Base-by-base conservation (phyloP, 306 rosid species). In the Quercus variabilis region DNA sequence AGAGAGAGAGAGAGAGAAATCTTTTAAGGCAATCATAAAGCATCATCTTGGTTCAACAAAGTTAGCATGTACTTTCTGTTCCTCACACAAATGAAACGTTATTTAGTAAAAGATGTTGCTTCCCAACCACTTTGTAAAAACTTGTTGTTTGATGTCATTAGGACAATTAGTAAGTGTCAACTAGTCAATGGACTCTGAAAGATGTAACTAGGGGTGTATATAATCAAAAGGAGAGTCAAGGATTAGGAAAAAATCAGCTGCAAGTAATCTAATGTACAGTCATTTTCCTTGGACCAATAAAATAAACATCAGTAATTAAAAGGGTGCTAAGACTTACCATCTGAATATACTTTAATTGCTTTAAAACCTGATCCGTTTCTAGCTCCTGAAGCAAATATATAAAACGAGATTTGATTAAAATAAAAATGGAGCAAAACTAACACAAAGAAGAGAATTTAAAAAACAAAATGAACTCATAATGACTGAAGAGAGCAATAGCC, bases 261-360 rank as follows among this genome's bases (percentile, higher is more conserved):
- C 72, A 67, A 64, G 70, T 64, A 30, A 30, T 26, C 4, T 15
- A 64, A 30, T 15, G 11, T 64, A 31, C 70, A n/a, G 31, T 15
- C 41, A 54, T 67, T 73, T 73, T 72, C 49, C 57, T 69, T 49
- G 57, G 33, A 51, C 18, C 35, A 71, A 71, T 20, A 51, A 41
- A 74, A 76, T 31, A 13, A 58, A 76, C 70, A 56, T 68, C 52
- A 78, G 43, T 12, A 70, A 73, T 69, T 10, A 63, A 73, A 81
- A 67, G 17, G 33, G 26, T 64, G 68, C 21, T 67, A 21, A 74
- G 69, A 62, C 85, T 71, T 88, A 94, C 97, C 94, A 80, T 86
- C 82, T 94, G 94, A 79, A 89, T 80, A 85, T 88, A 89, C 89
- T 90, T 94, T 76, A 92, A 86, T 83, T 94, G 97, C 88, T 87